A percentile compares a stretch with the other conserved stretches of the same genome.
Conservation (phyloP, 164 flowering plant species). For the Tetrastigma voinierianum region DNA sequence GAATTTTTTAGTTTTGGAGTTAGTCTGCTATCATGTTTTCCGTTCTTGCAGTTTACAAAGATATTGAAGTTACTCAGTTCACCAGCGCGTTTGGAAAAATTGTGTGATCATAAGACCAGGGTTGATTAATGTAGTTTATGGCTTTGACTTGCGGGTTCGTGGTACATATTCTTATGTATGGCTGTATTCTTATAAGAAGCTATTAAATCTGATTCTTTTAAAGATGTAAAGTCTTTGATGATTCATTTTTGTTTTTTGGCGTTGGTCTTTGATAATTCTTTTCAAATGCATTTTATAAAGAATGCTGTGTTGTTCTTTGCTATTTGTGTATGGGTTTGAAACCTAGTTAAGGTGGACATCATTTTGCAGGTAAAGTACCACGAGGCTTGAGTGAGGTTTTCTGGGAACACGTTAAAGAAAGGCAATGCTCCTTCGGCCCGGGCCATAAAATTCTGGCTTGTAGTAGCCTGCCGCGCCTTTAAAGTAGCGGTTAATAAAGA, state of each 20-base stretch:
- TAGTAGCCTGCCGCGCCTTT: no score
- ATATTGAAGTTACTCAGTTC: slow-evolving; percentile 59
- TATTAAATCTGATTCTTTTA: no score
- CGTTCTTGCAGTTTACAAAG: slow-evolving; percentile 59
- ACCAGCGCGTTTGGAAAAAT: slow-evolving; percentile 72
- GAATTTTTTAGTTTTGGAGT: neutral
- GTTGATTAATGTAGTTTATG: slow-evolving; percentile 27
- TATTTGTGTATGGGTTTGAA: neutral
- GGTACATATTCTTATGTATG: neutral
- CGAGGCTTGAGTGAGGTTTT: no score
- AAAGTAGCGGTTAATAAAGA: no score
- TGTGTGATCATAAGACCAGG: slow-evolving; percentile 93
- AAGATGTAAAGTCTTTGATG: neutral
- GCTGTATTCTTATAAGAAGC: neutral
- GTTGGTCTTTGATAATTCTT: no score
- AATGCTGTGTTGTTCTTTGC: no score
- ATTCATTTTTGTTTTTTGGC: no score
- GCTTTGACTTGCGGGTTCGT: neutral
- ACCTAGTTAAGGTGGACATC: neutral
- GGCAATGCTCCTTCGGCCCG: no score
- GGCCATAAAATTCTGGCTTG: no score
- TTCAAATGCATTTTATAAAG: neutral
- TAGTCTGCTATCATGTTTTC: slow-evolving; percentile 1
- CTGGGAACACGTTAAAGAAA: no score
- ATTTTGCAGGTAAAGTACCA: neutral